Base-by-base conservation (phyloP, 352 stramenopile genomes). In the Bremia lactucae region DNA sequence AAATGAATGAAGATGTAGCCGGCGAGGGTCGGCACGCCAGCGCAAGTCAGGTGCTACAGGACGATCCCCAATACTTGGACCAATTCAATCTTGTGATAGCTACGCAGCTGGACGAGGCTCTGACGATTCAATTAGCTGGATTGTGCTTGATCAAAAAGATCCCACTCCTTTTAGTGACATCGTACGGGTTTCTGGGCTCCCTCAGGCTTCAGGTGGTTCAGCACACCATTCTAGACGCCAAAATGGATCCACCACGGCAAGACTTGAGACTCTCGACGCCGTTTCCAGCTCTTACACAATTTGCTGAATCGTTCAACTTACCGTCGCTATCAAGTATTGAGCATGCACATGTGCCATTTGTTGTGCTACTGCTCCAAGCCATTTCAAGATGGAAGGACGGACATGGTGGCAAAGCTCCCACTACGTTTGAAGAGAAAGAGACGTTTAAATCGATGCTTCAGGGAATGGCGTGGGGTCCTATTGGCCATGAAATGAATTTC, bases 1-100 rank as follows among this genome's bases (percentile, higher is more conserved):
- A 98, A 70, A 87, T 99, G 64, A 99, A 99, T 71, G 49, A 73
- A 5, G 96, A 98, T 36, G 87, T 96, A 26, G 50, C 65, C n/a
- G 87, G 87, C 15, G 41, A 28, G 2, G 55, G 62, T 14, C 65
- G 65, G 13, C 54, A 71, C 31, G 72, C 84, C 13, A 52, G 60
- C 45, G 45, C 71, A 8, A 42, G 59, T n/a, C 52, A 70, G 1
- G 46, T 94, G 24, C 42, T 95, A 19, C 43, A 62, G 18, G 40
- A 62, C 18, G 75, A 91, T 22, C 69, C 67, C 0, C 33, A 70
- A 28, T 87, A 68, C 42, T 33, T 87, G 42, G 54, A 76, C 38
- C 46, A 72, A 33, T 87, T 89, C 57, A 51, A 91, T 37, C 44
- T 97, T 21, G 75, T 97, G 37, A 61, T 97, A 55, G 83, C 72